Evolutionary conservation across 345 rosid species (phyloP), one percentile per base, ranked within the genome.

Genomic region (Dovyalis caffra): DNA sequence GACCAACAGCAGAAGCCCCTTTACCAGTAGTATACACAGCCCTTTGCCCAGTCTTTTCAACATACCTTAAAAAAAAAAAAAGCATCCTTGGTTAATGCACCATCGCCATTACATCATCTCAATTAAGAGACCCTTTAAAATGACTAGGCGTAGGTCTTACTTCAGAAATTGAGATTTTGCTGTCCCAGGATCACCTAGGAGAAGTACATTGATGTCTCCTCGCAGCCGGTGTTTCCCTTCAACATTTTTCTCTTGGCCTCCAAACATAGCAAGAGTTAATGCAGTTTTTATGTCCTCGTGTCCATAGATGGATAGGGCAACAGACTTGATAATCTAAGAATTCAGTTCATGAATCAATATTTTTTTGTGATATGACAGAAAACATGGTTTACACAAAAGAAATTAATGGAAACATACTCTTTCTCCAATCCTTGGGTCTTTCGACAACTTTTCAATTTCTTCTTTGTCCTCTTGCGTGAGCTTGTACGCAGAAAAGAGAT

Each of bases 261-360:
- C 99, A 78, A 95, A 95, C 97, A 91, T 95, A 18, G 98, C 96
- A 76, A 95, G 96, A 45, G 99, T 85, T 58, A 95, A 74, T 58
- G 97, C 99, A 51, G 98, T 93, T 88, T 93, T 95, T 74, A 95
- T 93, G 86, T 90, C 98, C 40, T 91, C 99, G n/a, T 93, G 99
- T 66, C 99, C 98, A 82, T 95, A 93, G 64, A 95, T 95, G 47
- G 99, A 95, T 8, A 98, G 99, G 10, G 99, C 98, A 73, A 93
- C 89, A 62, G 98, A 95, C 89, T 95, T 93, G 68, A 95, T 79
- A 81, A 95, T 90, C 99, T 95, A 86, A 71, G 63, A 82, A 38
- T 71, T 53, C 45, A 60, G 37, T 75, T 51, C 20, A 75, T 25
- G 64, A 66, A 71, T 72, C 33, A 57, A 71, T 28, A 64, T n/a